phyloP scores from a whole-genome alignment of 768 basidiomycete genomes.

The Kwoniella bestiolae region DNA sequence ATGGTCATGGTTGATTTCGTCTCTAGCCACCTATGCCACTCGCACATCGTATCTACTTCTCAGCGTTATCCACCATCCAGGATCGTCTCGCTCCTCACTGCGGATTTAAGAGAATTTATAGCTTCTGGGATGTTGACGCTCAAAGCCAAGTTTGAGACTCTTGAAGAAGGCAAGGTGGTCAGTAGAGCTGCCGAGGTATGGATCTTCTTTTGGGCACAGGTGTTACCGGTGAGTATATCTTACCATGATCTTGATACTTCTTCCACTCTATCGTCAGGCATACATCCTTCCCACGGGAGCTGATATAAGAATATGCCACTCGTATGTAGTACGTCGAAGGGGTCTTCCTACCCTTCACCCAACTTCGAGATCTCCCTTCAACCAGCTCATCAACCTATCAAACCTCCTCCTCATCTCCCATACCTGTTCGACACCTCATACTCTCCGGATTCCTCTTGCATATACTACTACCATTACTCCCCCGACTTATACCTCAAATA shows the following conservation, averaged over 20 bases:
- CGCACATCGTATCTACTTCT: constrained; percentile 47
- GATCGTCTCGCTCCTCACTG: constrained; percentile 73
- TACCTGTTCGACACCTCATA: constrained; percentile 50
- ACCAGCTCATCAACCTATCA: constrained; percentile 23
- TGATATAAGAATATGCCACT: no score
- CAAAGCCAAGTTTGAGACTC: constrained; percentile 75
- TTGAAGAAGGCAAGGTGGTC: constrained; percentile 79
- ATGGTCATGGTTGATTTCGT: no score
- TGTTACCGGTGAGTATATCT: constrained; percentile 42
- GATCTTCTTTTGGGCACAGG: constrained; percentile 77
- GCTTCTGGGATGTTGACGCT: constrained; percentile 88
- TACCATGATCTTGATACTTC: background rate
- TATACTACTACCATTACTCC: constrained; percentile 53
- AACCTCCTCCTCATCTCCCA: constrained; percentile 15
- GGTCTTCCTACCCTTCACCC: constrained; percentile 54
- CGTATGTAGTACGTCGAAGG: constrained; percentile 53
- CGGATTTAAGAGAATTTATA: constrained; percentile 81
- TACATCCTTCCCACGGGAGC: no score
- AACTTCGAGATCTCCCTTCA: constrained; percentile 40
- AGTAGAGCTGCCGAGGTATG: constrained; percentile 81
- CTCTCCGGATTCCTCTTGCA: constrained; percentile 54
- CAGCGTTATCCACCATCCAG: constrained; percentile 62
- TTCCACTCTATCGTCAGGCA: no score
- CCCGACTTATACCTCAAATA: constrained; percentile 41
- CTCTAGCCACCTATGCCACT: constrained; percentile 49